Base-by-base conservation (phyloP, 2,329 filamentous ascomycete genomes). In the Epichloe sp. region DNA sequence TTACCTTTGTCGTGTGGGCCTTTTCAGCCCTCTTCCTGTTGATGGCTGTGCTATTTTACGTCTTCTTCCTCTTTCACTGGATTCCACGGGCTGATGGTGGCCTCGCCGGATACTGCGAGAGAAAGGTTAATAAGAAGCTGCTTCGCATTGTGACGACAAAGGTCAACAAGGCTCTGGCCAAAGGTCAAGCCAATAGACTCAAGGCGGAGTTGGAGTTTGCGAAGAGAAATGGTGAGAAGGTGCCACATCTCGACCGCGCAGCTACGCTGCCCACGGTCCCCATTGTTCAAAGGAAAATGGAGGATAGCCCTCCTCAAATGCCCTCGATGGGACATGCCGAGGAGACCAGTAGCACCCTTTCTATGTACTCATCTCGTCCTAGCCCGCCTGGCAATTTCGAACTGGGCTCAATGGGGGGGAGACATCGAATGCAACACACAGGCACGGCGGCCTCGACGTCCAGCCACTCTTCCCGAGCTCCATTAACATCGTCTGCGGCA, bases 51-150 rank as follows among this genome's bases (percentile, higher is more conserved):
- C 60, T 94, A 1, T 82, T 95, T 54, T 97, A 95, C 68, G 67
- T 95, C 38, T 79, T 88, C 60, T 98, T 95, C 66, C 76, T 98
- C 5, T 95, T 86, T 79, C 86, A 93, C 67, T 93, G 91, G 68
- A 91, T 98, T 54, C 89, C 90, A 1, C 78, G 78, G 37, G 74
- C 80, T 11, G 89, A 96, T 61, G 88, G 88, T 5, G 83, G 86
- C 7, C 75, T 98, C 34, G 80, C 81, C 5, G 82, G 83, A 26
- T 98, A 95, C 70, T 97, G 93, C 65, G 85, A 87, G 55, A 84
- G 89, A 44, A 97, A 97, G 71, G 84, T 95, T 64, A 94, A 95
- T 68, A 83, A 80, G 60, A 77, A 89, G 57, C 75, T 98, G 57
- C 85, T 85, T 62, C 82, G 82, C 58, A 93, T 97, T 57, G 90